These are phyloP conservation scores for Aspergillus sclerotialis DNA, from an alignment of 2,329 filamentous ascomycete genomes.

Conservation along the genomic window DNA sequence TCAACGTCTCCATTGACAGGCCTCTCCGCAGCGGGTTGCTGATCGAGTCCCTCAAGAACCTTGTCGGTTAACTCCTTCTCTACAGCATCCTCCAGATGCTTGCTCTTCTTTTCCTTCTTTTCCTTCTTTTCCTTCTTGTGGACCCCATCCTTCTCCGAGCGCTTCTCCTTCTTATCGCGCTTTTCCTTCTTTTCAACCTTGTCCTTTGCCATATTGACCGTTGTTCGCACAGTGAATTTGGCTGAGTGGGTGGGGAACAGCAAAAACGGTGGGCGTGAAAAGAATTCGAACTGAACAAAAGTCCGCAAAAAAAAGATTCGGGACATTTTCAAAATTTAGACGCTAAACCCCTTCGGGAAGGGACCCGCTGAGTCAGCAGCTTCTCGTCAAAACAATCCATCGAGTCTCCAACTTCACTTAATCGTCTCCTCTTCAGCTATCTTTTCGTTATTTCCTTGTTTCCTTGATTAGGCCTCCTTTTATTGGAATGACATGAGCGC, in stretches of 20 bases:
- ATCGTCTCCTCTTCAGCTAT: no score
- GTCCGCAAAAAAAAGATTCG: conserved; percentile 19
- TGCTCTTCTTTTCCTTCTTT: conserved; percentile 39
- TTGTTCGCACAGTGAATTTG: conserved; percentile 8
- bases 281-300: conserved; percentile 16
- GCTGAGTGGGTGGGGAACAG: conserved; percentile 5
- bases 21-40: conserved; percentile 16
- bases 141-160: conserved; percentile 39
- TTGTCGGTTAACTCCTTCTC: conserved; percentile 33
- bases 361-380: conserved; percentile 16
- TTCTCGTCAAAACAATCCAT: conserved; percentile 6
- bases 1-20: conserved; percentile 18
- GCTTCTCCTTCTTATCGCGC: conserved; percentile 39
- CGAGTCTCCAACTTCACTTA: conserved; percentile 3
- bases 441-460: not conserved
- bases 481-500: no score
- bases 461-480: no score
- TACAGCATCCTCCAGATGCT: conserved; percentile 30
- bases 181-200: conserved; percentile 42
- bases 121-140: conserved; percentile 42
- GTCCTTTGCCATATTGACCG: conserved; percentile 39
- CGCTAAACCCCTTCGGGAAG: conserved; percentile 23
- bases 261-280: conserved; percentile 13
- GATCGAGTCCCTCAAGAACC: conserved; percentile 28
- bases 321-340: conserved; percentile 31